Percentiles rank a stretch among this genome's conserved stretches.
Conservation (phyloP, 2,329 filamentous ascomycete genomes). For the Ascochyta clinopodiicola region DNA sequence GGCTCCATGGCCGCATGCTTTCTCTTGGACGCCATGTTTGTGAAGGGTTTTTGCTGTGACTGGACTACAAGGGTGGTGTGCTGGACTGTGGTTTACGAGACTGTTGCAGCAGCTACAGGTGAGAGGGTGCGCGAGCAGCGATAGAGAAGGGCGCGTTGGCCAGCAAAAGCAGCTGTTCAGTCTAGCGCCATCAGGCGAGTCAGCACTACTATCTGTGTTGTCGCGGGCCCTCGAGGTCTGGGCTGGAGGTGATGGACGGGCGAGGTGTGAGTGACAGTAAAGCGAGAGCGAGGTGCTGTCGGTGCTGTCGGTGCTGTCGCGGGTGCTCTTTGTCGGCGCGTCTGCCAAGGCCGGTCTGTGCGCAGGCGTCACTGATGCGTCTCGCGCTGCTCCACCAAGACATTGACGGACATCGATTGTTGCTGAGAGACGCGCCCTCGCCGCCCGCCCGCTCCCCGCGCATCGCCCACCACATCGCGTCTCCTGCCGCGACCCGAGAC, state of each 20-base stretch:
- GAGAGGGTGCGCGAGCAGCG: neutral
- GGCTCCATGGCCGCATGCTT: conserved; percentile 84
- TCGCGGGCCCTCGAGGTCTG: neutral
- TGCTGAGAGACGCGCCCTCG: conserved; percentile 24
- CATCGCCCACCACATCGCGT: conserved; percentile 12
- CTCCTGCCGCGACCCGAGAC: neutral
- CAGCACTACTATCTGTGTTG: neutral
- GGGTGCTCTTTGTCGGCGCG: conserved; percentile 36
- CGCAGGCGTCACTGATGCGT: conserved; percentile 26
- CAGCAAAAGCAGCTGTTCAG: conserved; percentile 3
- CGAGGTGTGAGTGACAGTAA: neutral
- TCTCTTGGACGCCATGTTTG: conserved; percentile 81
- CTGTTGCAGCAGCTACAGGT: neutral
- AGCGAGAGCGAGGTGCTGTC: neutral
- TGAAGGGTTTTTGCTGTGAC: no score
- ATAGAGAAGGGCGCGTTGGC: conserved; percentile 4
- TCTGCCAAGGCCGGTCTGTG: conserved; percentile 35
- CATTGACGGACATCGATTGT: conserved; percentile 22
- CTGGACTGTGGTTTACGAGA: no score
- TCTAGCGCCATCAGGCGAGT: conserved; percentile 14
- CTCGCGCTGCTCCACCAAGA: conserved; percentile 17
- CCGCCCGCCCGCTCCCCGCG: conserved; percentile 11
- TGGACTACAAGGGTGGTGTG: no score
- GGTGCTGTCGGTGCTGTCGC: conserved; percentile 5
- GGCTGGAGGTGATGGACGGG: neutral